Evolutionary conservation across 768 basidiomycete species (phyloP), one percentile per base, ranked within the genome.

Genomic region (Flagelloscypha sp.): DNA sequence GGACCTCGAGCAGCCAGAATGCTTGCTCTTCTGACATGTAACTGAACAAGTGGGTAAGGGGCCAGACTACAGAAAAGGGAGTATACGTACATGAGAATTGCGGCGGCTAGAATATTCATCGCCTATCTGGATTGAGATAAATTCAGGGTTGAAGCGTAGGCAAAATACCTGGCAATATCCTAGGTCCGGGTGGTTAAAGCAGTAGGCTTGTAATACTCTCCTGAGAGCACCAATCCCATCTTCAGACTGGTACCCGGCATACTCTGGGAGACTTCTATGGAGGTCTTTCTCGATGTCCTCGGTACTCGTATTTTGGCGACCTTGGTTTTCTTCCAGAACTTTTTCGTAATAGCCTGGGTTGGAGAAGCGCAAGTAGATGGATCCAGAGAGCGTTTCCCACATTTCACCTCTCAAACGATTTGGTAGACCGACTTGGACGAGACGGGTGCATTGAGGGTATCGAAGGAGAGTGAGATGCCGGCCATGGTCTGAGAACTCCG

Each of bases 1-100:
- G 68, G 1, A 97, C 88, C 50, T 93, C 87, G 5, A 99, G 69
- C 5, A 97, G 66, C 93, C 93, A 98, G 56, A 99, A 99, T 8
- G 93, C 82, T 56, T 98, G 94, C 48, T 98, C 95, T 58, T 99
- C 95, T 2, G 90, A 94, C 89, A 95, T 90, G 56, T 97, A 99
- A 43, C 93, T 98, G 47, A 7, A 29, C 30, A 13, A 19, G 3
- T 12, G 5, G 9, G 34, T 50, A 27, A 56, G 45, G 6, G 32
- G 25, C 33, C 19, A 33, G 6, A 34, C 11, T 16, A 7, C 13
- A 7, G 12, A 24, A 30, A 15, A 9, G 27, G 19, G 27, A 29
- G 24, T 2, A 0, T 15, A 54, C 75, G 44, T 48, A 89, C 88
- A 93, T 90, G 34, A 94, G 66, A 49, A 94, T 82, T n/a, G 89